Evolutionary conservation across 2,329 filamentous ascomycete species (phyloP), one percentile per base, ranked within the genome.

Genomic region (Penicillium sp.): DNA sequence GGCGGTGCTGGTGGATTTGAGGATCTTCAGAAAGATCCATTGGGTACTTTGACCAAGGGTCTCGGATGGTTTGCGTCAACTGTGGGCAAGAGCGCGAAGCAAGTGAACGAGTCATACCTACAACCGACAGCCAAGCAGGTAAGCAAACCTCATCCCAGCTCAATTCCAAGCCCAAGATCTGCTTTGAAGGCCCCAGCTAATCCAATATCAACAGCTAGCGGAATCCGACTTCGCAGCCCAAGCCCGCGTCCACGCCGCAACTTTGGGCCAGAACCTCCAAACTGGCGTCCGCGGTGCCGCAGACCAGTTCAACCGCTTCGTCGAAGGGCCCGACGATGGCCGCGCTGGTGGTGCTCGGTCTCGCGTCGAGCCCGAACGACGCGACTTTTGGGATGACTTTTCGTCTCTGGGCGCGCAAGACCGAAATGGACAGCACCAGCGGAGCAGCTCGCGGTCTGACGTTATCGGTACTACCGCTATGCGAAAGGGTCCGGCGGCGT

Each of bases 61-160:
- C 96, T 98, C 70, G 94, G 94, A 9, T 98, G 95, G 92, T 92
- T 98, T 71, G 86, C 92, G 18, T 89, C 87, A 36, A 92, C 91
- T 13, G 92, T 98, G 43, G 88, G 87, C 27, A 96, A 95, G 82
- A 90, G 91, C 64, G 95, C 93, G 39, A 96, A 96, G 81, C 91
- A 87, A 16, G 89, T 97, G 24, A 96, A 97, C 74, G 89, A 95
- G 66, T 87, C 89, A 36, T 97, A 92, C 78, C 91, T 99, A 55
- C 92, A 96, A 77, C 95, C 95, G 10, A 95, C 92, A 31, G 92
- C 95, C 61, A 90, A 91, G 72, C 90, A 92, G 85, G 90, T 92
- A 82, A 40, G 37, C 31, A 37, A 13, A 4, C 24, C n/a, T 31
- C 52, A 22, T 18, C 19, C 41, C 6, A 14, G 14, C 31, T 11